Evolutionary conservation across 2,329 filamentous ascomycete species (phyloP), one percentile per base, ranked within the genome.

Genomic region (Ceratocystis destructans): DNA sequence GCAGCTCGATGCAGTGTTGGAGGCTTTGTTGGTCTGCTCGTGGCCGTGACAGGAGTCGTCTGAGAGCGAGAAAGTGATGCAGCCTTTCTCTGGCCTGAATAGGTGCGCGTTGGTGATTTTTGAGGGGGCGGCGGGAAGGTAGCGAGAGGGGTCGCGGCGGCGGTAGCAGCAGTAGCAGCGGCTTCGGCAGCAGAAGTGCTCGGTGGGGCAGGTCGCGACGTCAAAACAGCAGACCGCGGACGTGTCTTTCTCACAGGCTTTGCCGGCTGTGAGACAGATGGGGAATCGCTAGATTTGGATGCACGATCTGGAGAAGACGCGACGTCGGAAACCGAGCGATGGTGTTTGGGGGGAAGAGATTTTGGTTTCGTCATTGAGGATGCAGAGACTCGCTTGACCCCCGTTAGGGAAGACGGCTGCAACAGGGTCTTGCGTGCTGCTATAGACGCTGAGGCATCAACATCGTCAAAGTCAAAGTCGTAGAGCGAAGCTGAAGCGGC

Each of bases 281-380:
- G 61, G 46, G 72, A 59, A 44, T 70, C 69, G 20, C 66, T 69
- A 64, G 68, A 68, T 55, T 70, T 70, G 64, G 45, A 12, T 62
- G 53, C 62, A 48, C 59, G 12, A 44, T 28, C 28, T 25, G 33
- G n/a, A 25, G 25, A 31, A 22, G 41, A 53, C 62, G 62, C 20
- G 31, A 28, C 37, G 45, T 17, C 41, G 17, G 28, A 8, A 53
- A 25, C 3, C 2, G 61, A 28, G 31, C 44, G 62, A 25, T 64
- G 61, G 31, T 33, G 44, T 31, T 64, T 62, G 10, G 66, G 15
- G 17, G 66, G 17, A 31, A 22, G 33, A 25, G 41, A 22, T 48
- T 28, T 41, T 1, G 8, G 1, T 41, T 41, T 41, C 53, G 10
- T 17, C 31, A 45, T 45, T 22, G 67, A 44, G 37, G 61, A 37